Evolutionary conservation across 768 basidiomycete species (phyloP).

Genomic region (Infundibulicybe gibba): DNA sequence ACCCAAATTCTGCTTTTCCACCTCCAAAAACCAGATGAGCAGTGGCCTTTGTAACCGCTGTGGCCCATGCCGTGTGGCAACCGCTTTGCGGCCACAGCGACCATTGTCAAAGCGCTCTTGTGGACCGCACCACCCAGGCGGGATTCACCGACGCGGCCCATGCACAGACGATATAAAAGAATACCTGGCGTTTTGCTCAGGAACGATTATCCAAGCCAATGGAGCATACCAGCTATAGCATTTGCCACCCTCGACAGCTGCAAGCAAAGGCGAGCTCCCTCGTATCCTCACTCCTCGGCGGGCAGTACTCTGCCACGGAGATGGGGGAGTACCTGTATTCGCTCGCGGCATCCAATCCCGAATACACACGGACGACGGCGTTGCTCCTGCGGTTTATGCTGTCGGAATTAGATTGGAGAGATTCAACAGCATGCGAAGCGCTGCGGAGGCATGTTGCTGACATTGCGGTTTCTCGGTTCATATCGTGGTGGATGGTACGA

Average conservation of each 20-base stretch:
- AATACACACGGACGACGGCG: background rate
- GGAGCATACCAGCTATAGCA: background rate
- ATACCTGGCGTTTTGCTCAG: too few species aligned
- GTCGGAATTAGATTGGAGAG: background rate
- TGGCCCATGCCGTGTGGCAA: too few species aligned
- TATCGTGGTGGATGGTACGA: background rate
- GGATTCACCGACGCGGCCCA: too few species aligned
- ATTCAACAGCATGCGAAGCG: background rate
- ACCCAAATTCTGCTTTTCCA: too few species aligned
- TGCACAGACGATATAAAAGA: too few species aligned
- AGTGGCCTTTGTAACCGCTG: too few species aligned
- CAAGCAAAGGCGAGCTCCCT: background rate
- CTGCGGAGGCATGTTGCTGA: background rate
- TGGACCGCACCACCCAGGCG: too few species aligned
- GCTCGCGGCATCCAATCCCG: background rate
- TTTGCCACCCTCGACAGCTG: background rate
- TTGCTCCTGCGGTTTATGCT: background rate
- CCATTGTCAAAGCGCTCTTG: too few species aligned
- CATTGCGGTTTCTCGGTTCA: background rate
- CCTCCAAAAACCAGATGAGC: too few species aligned
- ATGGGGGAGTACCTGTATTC: background rate
- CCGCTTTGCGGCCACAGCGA: too few species aligned
- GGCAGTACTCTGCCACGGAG: background rate
- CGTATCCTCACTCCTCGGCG: background rate
- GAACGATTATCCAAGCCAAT: background rate